Conservation (phyloP, 345 rosid genomes). For the Eutrema japonicum region DNA sequence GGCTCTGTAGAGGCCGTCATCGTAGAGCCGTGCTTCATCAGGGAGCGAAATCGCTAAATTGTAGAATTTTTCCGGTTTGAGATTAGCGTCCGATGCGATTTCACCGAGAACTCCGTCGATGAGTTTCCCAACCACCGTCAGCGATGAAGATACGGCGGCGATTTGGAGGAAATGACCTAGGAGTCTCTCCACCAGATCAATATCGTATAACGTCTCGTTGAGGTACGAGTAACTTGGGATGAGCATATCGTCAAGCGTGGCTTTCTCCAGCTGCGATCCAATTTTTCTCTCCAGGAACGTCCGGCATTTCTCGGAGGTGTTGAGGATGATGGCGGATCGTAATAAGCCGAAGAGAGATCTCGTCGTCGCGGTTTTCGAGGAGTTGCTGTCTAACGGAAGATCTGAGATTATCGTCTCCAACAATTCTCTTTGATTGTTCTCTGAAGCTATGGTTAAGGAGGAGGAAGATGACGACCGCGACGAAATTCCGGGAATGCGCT, state of each 20-base stretch:
- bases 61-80: constrained; percentile 71
- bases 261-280: constrained; percentile 72
- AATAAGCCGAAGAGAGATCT: constrained; percentile 66
- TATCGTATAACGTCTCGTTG: constrained; percentile 83
- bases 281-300: constrained; percentile 66
- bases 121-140: constrained; percentile 74
- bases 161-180: constrained; percentile 57
- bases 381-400: constrained; percentile 59
- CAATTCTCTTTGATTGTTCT: constrained; percentile 67
- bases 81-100: constrained; percentile 83
- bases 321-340: constrained; percentile 75
- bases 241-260: constrained; percentile 78
- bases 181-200: constrained; percentile 81
- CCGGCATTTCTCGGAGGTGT: constrained; percentile 60
- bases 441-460: constrained; percentile 50
- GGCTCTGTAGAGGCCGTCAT: constrained; percentile 88
- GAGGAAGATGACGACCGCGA: constrained; percentile 61
- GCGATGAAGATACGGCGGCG: constrained; percentile 43
- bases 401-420: constrained; percentile 59
- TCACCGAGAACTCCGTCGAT: constrained; percentile 84
- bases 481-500: constrained; percentile 63
- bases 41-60: constrained; percentile 64
- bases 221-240: constrained; percentile 93
- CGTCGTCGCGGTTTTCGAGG: constrained; percentile 45
- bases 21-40: constrained; percentile 68